These are phyloP conservation scores for Phytophthora podocarpi DNA, from an alignment of 352 stramenopile genomes.

Conservation along the genomic window DNA sequence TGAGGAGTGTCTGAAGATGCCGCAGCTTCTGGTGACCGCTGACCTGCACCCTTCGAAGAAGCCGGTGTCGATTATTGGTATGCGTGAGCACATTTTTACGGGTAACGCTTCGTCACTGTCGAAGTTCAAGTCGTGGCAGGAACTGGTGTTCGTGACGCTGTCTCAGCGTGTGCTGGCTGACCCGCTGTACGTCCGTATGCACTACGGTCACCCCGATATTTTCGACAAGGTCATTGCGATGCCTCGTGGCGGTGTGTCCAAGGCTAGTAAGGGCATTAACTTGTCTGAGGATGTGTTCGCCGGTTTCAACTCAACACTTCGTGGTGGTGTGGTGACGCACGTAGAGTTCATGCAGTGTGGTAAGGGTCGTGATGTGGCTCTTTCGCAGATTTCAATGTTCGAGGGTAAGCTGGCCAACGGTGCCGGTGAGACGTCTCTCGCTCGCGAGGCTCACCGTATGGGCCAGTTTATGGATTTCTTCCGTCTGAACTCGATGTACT, in stretches of 20 bases:
- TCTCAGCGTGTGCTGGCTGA: slow-evolving; percentile 79
- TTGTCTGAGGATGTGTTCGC: slow-evolving; percentile 85
- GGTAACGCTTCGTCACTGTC: slow-evolving; percentile 76
- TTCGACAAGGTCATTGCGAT: slow-evolving; percentile 83
- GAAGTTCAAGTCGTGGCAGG: slow-evolving; percentile 85
- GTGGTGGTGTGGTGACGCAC: slow-evolving; percentile 71
- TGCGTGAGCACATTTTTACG: slow-evolving; percentile 87
- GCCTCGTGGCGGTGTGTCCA: slow-evolving; percentile 74
- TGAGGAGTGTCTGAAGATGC: slow-evolving; percentile 89
- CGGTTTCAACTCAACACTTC: slow-evolving; percentile 74
- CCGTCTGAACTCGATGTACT: slow-evolving; percentile 86
- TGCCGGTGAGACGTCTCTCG: slow-evolving; percentile 69
- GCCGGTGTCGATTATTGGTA: slow-evolving; percentile 80
- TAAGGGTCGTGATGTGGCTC: slow-evolving; percentile 80
- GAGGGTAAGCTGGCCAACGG: slow-evolving; percentile 81
- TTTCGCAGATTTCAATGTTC: slow-evolving; percentile 85
- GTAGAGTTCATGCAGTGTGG: slow-evolving; percentile 85
- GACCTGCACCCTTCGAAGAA: slow-evolving; percentile 73
- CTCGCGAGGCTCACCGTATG: slow-evolving; percentile 81
- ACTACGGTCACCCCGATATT: slow-evolving; percentile 85
- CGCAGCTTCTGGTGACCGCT: slow-evolving; percentile 68
- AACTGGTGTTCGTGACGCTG: slow-evolving; percentile 81
- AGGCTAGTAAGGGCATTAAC: slow-evolving; percentile 82
- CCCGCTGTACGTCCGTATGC: slow-evolving; percentile 78
- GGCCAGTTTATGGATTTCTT: slow-evolving; percentile 85